These are phyloP conservation scores for Besnoitia besnoiti DNA, from an alignment of 169 alveolate species.

Conservation along the genomic window DNA sequence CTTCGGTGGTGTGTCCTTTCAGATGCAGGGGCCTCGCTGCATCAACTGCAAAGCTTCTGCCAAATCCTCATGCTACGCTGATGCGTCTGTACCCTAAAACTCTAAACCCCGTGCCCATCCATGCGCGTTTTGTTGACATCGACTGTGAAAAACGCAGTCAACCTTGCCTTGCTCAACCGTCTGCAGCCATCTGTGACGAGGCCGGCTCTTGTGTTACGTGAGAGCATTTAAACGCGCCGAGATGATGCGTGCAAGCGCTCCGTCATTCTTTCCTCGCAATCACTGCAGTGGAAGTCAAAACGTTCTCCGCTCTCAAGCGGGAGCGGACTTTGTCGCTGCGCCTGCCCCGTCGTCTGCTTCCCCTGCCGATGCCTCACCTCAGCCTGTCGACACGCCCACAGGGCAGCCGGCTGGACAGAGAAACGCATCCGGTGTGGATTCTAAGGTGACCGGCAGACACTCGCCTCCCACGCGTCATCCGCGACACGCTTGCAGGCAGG, in stretches of 20 bases:
- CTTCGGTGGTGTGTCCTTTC: no score
- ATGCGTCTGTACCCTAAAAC: no score
- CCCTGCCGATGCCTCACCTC: neutral
- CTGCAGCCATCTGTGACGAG: no score
- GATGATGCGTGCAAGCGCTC: conserved; percentile 4
- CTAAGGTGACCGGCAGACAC: neutral
- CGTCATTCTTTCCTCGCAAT: neutral
- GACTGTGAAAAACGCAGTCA: no score
- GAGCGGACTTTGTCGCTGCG: neutral
- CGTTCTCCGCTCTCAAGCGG: neutral
- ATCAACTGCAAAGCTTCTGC: no score
- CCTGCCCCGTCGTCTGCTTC: neutral
- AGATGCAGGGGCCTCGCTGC: no score
- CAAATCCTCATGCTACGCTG: no score
- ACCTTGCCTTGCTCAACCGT: no score
- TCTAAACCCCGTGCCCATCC: no score
- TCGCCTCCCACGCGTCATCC: neutral
- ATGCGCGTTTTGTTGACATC: no score
- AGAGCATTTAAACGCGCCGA: neutral
- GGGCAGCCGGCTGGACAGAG: neutral
- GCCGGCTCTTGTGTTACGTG: no score
- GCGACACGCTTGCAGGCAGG: neutral
- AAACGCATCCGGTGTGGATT: neutral
- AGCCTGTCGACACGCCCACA: neutral
- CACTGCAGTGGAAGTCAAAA: neutral